Conservation (phyloP, 1,284 basidiomycete genomes). For the Stereum hirsutum region DNA sequence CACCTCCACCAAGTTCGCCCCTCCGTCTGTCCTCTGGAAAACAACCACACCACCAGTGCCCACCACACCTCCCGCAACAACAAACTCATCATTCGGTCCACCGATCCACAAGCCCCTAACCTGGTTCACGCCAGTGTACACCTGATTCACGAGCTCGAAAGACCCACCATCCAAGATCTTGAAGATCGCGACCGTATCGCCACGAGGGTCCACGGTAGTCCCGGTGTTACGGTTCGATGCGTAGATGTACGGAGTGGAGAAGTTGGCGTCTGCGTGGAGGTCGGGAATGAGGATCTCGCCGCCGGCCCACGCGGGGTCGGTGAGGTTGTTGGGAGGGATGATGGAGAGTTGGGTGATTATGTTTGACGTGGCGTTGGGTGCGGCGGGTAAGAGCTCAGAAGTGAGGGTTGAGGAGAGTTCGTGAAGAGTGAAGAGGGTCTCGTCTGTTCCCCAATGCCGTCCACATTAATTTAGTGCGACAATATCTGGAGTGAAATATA, state of each 20-base stretch:
- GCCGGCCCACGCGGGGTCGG: conserved; percentile 19
- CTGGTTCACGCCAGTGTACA: conserved; percentile 25
- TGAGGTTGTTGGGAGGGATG: conserved; percentile 32
- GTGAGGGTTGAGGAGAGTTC: conserved; percentile 57
- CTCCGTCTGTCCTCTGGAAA: conserved; percentile 25
- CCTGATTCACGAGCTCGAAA: conserved; percentile 21
- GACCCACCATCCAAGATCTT: conserved; percentile 14
- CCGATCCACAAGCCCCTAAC: conserved; percentile 28
- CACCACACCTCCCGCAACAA: conserved; percentile 23
- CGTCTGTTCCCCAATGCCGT: conserved; percentile 37
- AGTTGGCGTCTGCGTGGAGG: conserved; percentile 26
- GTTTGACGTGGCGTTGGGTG: conserved; percentile 30
- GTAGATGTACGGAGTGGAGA: conserved; percentile 50
- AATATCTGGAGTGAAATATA: conserved; percentile 3
- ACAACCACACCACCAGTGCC: conserved; percentile 23
- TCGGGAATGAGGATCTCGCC: conserved; percentile 45
- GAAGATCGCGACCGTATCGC: conserved; percentile 59
- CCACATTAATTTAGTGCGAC: neutral
- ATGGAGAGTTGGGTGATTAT: conserved; percentile 47
- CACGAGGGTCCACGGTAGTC: conserved; percentile 30
- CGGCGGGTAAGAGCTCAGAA: conserved; percentile 47
- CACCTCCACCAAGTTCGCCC: conserved; percentile 22
- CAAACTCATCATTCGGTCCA: conserved; percentile 22
- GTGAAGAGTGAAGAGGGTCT: conserved; percentile 52
- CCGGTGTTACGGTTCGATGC: conserved; percentile 60